Conservation (phyloP, 208 protist genomes). For the Trypanosoma platydactyli region DNA sequence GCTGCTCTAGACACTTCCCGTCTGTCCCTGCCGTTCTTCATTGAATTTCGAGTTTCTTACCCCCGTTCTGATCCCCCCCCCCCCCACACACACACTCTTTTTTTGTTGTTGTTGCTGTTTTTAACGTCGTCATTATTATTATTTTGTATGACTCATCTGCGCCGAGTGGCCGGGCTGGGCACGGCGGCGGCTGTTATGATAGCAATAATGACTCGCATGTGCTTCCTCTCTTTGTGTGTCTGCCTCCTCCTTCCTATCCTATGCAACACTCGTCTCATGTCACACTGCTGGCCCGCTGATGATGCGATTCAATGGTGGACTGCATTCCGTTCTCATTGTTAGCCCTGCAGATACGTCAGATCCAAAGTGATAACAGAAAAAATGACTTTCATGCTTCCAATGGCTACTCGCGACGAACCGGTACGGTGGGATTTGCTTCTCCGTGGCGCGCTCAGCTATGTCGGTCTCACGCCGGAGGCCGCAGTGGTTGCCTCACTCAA, state of each 20-base stretch:
- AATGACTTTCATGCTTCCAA: constrained; percentile 16
- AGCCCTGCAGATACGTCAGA: not conserved
- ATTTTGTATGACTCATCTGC: too few relatives aligned
- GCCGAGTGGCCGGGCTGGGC: too few relatives aligned
- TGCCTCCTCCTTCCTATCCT: not conserved
- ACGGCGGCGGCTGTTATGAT: not conserved
- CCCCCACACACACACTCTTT: not conserved
- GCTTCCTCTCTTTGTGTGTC: constrained; percentile 2
- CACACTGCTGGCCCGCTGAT: too few relatives aligned
- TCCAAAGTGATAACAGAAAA: too few relatives aligned
- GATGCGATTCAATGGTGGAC: too few relatives aligned
- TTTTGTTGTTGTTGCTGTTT: not conserved
- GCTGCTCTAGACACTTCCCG: not conserved
- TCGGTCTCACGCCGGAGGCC: constrained; percentile 28
- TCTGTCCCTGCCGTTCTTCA: not conserved
- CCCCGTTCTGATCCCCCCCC: not conserved
- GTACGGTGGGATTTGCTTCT: constrained; percentile 53
- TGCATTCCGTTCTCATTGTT: not conserved
- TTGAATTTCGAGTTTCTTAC: not conserved
- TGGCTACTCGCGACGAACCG: constrained; percentile 30
- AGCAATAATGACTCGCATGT: not conserved
- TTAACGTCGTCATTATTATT: not conserved
- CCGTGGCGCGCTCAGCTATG: constrained; percentile 25
- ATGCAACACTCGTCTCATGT: constrained; percentile 10
- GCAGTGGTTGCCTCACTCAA: constrained; percentile 32